Conservation (phyloP, 2,329 filamentous ascomycete species). For the Passalora sequoiae region DNA sequence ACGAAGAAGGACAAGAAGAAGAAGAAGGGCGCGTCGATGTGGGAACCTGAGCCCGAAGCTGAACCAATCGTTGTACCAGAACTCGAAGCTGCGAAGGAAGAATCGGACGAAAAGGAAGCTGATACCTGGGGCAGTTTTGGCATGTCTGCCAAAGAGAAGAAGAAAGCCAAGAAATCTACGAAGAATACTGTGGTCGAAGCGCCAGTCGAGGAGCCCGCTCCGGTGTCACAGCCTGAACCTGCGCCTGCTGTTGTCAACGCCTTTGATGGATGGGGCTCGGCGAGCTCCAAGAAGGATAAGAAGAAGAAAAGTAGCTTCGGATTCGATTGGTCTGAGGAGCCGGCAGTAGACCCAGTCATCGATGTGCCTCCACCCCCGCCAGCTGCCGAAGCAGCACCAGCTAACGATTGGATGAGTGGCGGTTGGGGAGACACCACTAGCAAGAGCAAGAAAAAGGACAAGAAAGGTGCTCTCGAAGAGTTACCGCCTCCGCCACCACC, state of each 20-base stretch:
- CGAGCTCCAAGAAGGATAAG: constrained; percentile 30
- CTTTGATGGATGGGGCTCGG: constrained; percentile 25
- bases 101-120: constrained; percentile 31
- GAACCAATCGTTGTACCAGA: constrained; percentile 32
- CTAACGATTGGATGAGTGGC: constrained; percentile 27
- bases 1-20: constrained; percentile 43
- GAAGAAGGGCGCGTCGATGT: constrained; percentile 32
- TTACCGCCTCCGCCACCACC: constrained; percentile 19
- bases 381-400: constrained; percentile 34
- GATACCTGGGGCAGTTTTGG: constrained; percentile 31
- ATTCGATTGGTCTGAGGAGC: constrained; percentile 32
- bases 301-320: constrained; percentile 43
- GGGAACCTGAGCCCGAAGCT: constrained; percentile 29
- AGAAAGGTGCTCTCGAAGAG: constrained; percentile 24
- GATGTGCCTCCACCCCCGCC: constrained; percentile 27
- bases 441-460: constrained; percentile 30
- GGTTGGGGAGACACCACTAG: constrained; percentile 28
- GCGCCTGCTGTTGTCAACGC: constrained; percentile 20
- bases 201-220: constrained; percentile 27
- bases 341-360: constrained; percentile 17
- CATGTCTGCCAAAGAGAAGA: constrained; percentile 41
- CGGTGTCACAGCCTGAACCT: constrained; percentile 17
- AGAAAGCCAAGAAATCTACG: constrained; percentile 48
- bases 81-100: constrained; percentile 35
- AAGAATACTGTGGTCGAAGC: constrained; percentile 33